Conservation (phyloP, 129 eudicot genomes). For the Saussurea involucrata region DNA sequence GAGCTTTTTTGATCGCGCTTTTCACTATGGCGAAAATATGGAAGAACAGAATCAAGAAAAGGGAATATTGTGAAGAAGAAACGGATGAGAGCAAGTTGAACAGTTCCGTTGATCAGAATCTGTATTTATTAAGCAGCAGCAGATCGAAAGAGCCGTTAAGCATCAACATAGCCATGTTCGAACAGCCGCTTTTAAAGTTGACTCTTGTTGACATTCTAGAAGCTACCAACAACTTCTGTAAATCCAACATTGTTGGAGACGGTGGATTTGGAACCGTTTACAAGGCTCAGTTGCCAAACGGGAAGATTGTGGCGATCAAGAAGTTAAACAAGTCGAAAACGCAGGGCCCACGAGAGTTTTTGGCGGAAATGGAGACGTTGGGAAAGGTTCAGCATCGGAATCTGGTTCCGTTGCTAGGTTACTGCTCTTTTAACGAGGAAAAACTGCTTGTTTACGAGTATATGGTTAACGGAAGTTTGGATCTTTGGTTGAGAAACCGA, state of each 20-base stretch:
- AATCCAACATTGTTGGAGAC: constrained; percentile 62
- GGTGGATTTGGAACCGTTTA: constrained; percentile 82
- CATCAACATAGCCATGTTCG: constrained; percentile 76
- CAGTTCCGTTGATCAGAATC: constrained; percentile 48
- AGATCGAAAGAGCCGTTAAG: constrained; percentile 71
- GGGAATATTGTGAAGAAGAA: constrained; percentile 25
- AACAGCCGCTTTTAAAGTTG: constrained; percentile 63
- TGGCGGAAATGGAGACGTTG: constrained; percentile 77
- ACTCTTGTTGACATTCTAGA: constrained; percentile 57
- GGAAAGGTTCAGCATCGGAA: constrained; percentile 70
- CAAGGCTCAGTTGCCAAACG: constrained; percentile 56
- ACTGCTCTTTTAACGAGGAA: constrained; percentile 63
- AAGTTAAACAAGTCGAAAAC: constrained; percentile 58
- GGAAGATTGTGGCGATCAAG: constrained; percentile 59
- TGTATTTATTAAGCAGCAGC: constrained; percentile 58
- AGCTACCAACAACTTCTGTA: constrained; percentile 68
- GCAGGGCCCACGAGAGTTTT: constrained; percentile 64
- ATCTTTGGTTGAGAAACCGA: constrained; percentile 66
- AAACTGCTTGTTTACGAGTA: constrained; percentile 70
- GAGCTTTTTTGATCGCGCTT: constrained; percentile 23
- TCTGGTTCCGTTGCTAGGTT: constrained; percentile 67
- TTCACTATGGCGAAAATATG: constrained; percentile 34
- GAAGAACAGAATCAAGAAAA: constrained; percentile 28
- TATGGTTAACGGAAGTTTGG: constrained; percentile 74
- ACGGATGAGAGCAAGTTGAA: constrained; percentile 36